A percentile compares a stretch with the other conserved stretches of the same genome.
Evolutionary conservation across 139 green algal genomes (phyloP).

Genomic region (Coelastrella sp.): DNA sequence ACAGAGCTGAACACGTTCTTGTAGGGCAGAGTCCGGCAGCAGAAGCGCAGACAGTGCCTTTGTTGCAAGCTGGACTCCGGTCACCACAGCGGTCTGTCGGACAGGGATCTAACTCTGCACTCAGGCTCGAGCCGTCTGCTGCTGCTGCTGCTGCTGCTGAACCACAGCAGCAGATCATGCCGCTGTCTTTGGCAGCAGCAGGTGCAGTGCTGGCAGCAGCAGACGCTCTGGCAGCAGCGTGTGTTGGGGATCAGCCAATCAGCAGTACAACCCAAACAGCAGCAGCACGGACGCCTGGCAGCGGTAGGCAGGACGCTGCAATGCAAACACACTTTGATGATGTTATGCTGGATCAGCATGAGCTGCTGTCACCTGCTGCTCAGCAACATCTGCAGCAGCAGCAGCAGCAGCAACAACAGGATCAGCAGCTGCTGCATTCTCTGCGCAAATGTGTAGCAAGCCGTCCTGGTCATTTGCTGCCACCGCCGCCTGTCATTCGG

Average conservation of each 20-base stretch:
- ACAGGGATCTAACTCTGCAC: too few relatives aligned
- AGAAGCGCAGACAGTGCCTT: too few relatives aligned
- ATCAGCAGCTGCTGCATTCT: constrained; percentile 15
- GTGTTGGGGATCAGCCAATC: neutral
- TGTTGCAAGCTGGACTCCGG: too few relatives aligned
- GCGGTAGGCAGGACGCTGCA: neutral
- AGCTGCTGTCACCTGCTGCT: neutral
- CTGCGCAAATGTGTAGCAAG: neutral
- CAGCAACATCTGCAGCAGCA: constrained; percentile 31
- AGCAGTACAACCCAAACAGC: neutral
- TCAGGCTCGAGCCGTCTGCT: neutral
- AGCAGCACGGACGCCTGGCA: neutral
- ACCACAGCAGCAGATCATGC: neutral
- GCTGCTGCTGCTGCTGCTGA: neutral
- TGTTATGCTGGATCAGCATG: neutral
- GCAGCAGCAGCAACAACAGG: neutral
- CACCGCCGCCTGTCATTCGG: constrained; percentile 10
- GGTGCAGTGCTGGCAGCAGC: constrained; percentile 9
- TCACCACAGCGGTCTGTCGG: too few relatives aligned
- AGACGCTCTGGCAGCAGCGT: neutral
- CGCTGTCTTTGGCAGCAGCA: neutral
- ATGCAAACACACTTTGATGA: neutral
- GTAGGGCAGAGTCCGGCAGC: too few relatives aligned
- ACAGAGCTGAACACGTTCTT: too few relatives aligned
- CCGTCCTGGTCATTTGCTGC: constrained; percentile 20